Evolutionary conservation across 176 grass and related monocot species (phyloP).

Genomic region (Melocanna baccifera): DNA sequence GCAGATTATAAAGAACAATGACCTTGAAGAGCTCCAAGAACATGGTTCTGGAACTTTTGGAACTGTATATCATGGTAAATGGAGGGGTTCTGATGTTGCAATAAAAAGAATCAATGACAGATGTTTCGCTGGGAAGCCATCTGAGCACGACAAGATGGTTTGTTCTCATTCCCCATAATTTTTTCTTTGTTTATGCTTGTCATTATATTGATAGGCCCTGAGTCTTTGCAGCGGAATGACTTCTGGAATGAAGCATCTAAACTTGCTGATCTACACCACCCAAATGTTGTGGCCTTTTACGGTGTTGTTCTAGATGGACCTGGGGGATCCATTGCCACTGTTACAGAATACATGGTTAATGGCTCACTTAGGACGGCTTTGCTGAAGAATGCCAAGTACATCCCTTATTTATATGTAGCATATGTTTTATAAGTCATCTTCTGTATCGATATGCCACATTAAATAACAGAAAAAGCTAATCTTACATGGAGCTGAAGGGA

Average conservation of each 20-base stretch:
- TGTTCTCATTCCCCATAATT: slow-evolving; percentile 6
- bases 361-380: slow-evolving; percentile 85
- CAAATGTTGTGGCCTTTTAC: slow-evolving; percentile 96
- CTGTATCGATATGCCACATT: slow-evolving; percentile 10
- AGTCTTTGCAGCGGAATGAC: slow-evolving; percentile 64
- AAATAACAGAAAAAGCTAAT: background rate
- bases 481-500: background rate
- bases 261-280: slow-evolving; percentile 85
- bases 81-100: slow-evolving; percentile 95
- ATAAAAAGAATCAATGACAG: slow-evolving; percentile 98
- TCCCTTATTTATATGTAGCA: slow-evolving; percentile 17
- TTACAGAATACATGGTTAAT: slow-evolving; percentile 99
- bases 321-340: slow-evolving; percentile 83
- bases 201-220: slow-evolving; percentile 15
- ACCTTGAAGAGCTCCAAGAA: slow-evolving; percentile 91
- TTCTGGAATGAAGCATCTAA: slow-evolving; percentile 99
- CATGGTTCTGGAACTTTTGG: slow-evolving; percentile 97
- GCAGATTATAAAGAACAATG: slow-evolving; percentile 97
- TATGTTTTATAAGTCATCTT: slow-evolving; percentile 2
- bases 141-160: slow-evolving; percentile 94
- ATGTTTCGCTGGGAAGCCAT: slow-evolving; percentile 88
- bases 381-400: slow-evolving; percentile 86
- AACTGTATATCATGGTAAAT: slow-evolving; percentile 98
- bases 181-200: background rate
- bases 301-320: slow-evolving; percentile 94